A percentile compares a stretch with the other conserved stretches of the same genome.
Conservation (phyloP, 208 protist genomes). For the Blechomonas ayalai region DNA sequence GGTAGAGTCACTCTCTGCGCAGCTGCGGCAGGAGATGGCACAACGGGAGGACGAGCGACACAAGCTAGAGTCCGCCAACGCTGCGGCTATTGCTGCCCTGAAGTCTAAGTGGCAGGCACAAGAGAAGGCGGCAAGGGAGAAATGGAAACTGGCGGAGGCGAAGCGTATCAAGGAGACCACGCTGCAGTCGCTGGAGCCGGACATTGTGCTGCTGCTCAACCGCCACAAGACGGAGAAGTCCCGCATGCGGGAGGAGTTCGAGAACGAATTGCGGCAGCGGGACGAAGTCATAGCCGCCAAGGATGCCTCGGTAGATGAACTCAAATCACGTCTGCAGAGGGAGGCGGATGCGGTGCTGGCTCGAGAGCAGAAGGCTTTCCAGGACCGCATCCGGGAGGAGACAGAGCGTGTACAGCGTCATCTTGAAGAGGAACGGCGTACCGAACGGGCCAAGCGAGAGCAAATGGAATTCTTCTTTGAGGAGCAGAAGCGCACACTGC, state of each 20-base stretch:
- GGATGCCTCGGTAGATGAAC: conserved; percentile 65
- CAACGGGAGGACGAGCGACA: conserved; percentile 37
- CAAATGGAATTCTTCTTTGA: conserved; percentile 60
- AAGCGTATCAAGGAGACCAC: conserved; percentile 88
- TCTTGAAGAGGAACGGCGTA: conserved; percentile 53
- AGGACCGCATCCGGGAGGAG: conserved; percentile 48
- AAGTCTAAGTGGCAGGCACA: conserved; percentile 67
- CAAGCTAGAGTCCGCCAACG: conserved; percentile 54
- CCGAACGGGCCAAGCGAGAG: conserved; percentile 32
- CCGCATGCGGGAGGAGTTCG: conserved; percentile 81
- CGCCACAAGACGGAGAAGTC: conserved; percentile 89
- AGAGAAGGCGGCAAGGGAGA: conserved; percentile 71
- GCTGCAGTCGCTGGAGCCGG: conserved; percentile 86
- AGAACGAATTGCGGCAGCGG: conserved; percentile 74
- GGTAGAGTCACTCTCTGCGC: conserved; percentile 48
- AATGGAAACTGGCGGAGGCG: conserved; percentile 80
- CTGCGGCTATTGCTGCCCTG: conserved; percentile 49
- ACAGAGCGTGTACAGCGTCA: conserved; percentile 47
- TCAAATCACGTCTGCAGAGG: conserved; percentile 43
- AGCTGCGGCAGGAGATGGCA: conserved; percentile 46
- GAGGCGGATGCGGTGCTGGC: conserved; percentile 44
- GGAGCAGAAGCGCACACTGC: conserved; percentile 48
- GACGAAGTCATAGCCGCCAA: conserved; percentile 74
- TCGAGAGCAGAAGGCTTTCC: conserved; percentile 50
- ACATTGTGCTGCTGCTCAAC: conserved; percentile 89